Conservation (phyloP, 176 grass and related monocot genomes). For the Otatea glauca region DNA sequence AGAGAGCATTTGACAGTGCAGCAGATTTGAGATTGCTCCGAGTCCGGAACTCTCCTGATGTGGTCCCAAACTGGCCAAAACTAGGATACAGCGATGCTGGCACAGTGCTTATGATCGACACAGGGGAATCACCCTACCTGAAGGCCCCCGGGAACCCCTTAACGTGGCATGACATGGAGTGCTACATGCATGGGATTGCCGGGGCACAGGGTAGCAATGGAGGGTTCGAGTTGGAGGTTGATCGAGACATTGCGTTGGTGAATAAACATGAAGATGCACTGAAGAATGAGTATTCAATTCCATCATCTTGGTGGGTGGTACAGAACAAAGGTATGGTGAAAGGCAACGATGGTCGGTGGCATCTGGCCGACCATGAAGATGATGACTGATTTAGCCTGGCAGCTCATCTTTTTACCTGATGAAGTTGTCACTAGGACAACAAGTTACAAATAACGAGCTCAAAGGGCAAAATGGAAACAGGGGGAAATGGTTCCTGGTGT, state of each 20-base stretch:
- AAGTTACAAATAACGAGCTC: constrained; percentile 13
- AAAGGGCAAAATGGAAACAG: background rate
- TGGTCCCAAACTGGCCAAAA: constrained; percentile 76
- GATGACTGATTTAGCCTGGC: constrained; percentile 50
- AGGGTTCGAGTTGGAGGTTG: constrained; percentile 70
- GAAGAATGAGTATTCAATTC: constrained; percentile 74
- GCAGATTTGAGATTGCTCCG: constrained; percentile 65
- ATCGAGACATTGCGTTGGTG: constrained; percentile 73
- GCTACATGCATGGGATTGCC: constrained; percentile 71
- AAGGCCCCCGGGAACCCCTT: constrained; percentile 60
- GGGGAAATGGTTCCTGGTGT: background rate
- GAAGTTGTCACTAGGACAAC: background rate
- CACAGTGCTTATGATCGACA: constrained; percentile 70
- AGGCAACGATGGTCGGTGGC: constrained; percentile 70
- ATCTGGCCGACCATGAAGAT: constrained; percentile 67
- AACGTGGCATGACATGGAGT: constrained; percentile 87
- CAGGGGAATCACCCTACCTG: constrained; percentile 67
- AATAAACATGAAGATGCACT: constrained; percentile 78
- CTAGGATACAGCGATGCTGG: constrained; percentile 61
- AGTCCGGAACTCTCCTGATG: constrained; percentile 59
- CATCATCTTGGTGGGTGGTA: constrained; percentile 69
- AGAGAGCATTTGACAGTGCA: constrained; percentile 48
- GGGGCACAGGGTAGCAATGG: constrained; percentile 59
- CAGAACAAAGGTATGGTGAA: constrained; percentile 84
- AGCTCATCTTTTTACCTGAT: constrained; percentile 8